Conservation (phyloP, 2,329 filamentous ascomycete species). For the Talaromyces amestolkiae region DNA sequence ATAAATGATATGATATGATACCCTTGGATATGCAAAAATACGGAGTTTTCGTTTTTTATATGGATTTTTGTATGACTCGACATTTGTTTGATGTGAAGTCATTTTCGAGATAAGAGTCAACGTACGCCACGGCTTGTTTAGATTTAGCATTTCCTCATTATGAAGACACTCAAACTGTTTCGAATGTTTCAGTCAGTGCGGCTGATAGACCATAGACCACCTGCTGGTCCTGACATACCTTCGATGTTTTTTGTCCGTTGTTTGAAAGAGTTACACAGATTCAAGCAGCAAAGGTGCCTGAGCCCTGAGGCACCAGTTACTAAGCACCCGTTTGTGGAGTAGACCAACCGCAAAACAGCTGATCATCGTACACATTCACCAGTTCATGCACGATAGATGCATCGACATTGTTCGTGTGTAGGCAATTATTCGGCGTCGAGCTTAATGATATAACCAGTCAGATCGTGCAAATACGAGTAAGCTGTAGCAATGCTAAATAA, state of each 20-base stretch:
- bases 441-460: neutral
- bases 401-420: neutral
- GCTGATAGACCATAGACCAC: too few species aligned
- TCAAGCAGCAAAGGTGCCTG: neutral
- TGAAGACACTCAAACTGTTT: neutral
- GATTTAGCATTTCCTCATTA: neutral
- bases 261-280: neutral
- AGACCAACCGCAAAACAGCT: neutral
- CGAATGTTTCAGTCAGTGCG: neutral
- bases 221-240: too few species aligned
- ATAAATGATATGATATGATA: constrained; percentile 21
- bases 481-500: neutral
- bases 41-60: constrained; percentile 10
- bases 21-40: constrained; percentile 18
- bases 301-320: neutral
- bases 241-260: too few species aligned
- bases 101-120: constrained; percentile 1
- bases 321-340: neutral
- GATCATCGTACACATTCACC: neutral
- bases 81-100: neutral
- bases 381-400: neutral
- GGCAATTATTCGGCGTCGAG: neutral
- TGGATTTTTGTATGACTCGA: neutral
- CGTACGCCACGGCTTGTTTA: neutral
- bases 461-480: neutral